These are phyloP conservation scores for Globisporangium solare DNA, from an alignment of 352 stramenopile genomes.

Conservation along the genomic window DNA sequence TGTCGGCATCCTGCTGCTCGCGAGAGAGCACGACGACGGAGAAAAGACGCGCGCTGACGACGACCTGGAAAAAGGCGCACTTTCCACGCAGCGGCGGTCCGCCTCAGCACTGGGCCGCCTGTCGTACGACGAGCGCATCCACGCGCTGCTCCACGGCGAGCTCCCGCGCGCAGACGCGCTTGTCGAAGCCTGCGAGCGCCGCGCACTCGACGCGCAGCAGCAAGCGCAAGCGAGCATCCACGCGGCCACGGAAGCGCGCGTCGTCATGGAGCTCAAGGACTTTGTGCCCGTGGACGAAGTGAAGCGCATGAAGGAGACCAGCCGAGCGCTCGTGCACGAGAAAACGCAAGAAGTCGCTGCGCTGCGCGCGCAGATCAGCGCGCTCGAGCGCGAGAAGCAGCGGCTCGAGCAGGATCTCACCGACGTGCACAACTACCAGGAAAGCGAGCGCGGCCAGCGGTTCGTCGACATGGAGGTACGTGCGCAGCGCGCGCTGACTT, in stretches of 20 bases:
- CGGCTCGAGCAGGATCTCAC: conserved; percentile 53
- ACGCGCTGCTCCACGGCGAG: conserved; percentile 42
- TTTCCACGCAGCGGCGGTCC: not conserved
- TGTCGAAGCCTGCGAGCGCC: conserved; percentile 17
- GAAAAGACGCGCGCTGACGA: not conserved
- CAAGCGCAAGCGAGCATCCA: conserved; percentile 16
- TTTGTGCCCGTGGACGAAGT: conserved; percentile 63
- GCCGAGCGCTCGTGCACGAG: conserved; percentile 28
- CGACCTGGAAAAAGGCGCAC: conserved; percentile 23
- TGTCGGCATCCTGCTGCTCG: conserved; percentile 46
- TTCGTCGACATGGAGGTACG: conserved; percentile 57
- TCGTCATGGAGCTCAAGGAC: conserved; percentile 66
- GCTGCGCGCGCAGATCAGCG: conserved; percentile 27
- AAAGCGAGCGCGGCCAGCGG: conserved; percentile 51
- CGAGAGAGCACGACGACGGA: conserved; percentile 19
- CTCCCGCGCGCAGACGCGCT: conserved; percentile 36
- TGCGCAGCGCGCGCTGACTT: too few relatives aligned
- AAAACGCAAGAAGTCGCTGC: conserved; percentile 23
- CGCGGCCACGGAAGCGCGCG: conserved; percentile 7
- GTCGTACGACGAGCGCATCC: conserved; percentile 50
- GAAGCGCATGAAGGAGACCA: conserved; percentile 38
- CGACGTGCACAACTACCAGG: conserved; percentile 68
- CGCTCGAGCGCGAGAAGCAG: conserved; percentile 53
- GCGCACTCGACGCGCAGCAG: conserved; percentile 19
- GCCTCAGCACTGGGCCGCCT: conserved; percentile 19